Base-by-base conservation (phyloP, 192 early-diverging fungal genomes). In the Cetraspora pellucida region DNA sequence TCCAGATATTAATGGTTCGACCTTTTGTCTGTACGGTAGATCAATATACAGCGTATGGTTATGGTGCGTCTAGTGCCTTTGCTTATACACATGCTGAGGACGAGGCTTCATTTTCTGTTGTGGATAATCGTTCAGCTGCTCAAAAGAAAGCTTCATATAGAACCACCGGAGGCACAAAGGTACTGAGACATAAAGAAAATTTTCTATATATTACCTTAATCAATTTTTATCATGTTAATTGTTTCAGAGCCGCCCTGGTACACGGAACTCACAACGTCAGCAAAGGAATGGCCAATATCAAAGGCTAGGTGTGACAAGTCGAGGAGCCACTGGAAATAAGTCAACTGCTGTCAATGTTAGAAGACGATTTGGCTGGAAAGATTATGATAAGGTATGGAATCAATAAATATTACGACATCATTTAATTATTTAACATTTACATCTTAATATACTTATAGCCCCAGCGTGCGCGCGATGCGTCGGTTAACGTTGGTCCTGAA, bases 41-140 rank as follows among this genome's bases (percentile, higher is more conserved):
- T 71, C 83, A 84, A 67, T 91, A 90, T 72, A 91, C 96, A 83
- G 90, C 92, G 4, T 97, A 95, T 82, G 97, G 97, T 75, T 86
- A 90, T 81, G 93, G 91, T 59, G 87, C 91, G 44, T 89, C 94
- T 21, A 91, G 90, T 37, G 89, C 92, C 16, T 99, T 99, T 81
- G 88, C 89, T 60, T 98, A 96, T 87, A 91, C 91, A 54, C 91
- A 92, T 55, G 93, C 88, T 44, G 92, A 95, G 77, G 97, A 99
- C 79, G 97, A 98, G 82, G 89, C 93, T 69, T 92, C 96, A 7
- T 99, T 99, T 90, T 95, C 95, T 23, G 91, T 97, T 72, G 97
- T 96, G 43, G 93, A 95, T 71, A 89, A 87, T 80, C 89, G 95
- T 69, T 83, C 88, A 11, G 80, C 87, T 68, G 83, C 89, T 30